Evolutionary conservation across 495 filamentous ascomycete genomes (phyloP), one percentile per base, ranked within the genome.

Genomic region (Penicillium crystallinum): DNA sequence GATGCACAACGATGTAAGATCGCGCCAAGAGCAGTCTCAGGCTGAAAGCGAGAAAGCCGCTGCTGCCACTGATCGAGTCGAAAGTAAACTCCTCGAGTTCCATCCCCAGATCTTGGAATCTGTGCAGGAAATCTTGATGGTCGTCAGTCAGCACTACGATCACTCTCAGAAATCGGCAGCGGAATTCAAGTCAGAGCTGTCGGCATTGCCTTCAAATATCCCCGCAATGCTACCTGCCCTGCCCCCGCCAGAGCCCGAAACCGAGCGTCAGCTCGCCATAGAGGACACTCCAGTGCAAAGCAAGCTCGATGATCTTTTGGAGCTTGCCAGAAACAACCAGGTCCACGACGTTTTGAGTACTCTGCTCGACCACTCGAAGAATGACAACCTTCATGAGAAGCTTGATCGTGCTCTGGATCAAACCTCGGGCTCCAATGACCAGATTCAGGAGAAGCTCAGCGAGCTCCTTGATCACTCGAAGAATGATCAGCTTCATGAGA

Each of bases 271-370:
- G 6, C 48, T 50, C 5, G 48, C 48, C 1, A 50, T 63, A 22
- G 86, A 90, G 65, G 86, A 95, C 63, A 79, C 71, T 4, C 75
- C 71, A 35, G 78, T 96, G 3, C 87, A 90, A 30, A 81, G 84
- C 46, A 97, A 96, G 70, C 78, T 98, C n/a, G 85, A 98, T 66
- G 83, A 79, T 55, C 76, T 98, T 7, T 74, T 96, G 22, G 80
- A 81, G 18, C 75, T 81, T 55, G 75, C 77, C 8, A 75, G 77
- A 51, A 67, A 65, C 30, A 68, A 68, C 6, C 76, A 74, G 22
- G 78, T 96, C 8, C 87, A 91, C 23, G 82, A 89, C 41, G 91
- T 95, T 64, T 77, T 98, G 29, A 87, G 91, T 62, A 82, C 80
- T 52, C 78, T 98, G 6, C 78, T 27, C 7, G 23, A 27, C 23